Conservation (phyloP, 2,329 filamentous ascomycete species). For the Aspergillus awamori region DNA sequence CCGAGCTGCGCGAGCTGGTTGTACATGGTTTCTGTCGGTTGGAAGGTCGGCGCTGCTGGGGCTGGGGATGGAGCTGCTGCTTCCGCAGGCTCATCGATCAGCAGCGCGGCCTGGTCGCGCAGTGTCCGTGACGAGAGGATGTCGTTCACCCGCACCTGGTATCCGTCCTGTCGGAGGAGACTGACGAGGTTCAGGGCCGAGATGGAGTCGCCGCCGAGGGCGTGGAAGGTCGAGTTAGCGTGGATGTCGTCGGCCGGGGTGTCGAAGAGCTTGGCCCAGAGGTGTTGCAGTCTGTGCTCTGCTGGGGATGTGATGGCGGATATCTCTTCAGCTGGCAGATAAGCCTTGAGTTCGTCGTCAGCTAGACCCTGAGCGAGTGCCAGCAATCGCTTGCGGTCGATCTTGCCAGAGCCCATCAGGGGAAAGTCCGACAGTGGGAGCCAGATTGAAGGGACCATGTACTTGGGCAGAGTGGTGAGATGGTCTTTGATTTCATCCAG, state of each 20-base stretch:
- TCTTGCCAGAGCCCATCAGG: slow-evolving; percentile 12
- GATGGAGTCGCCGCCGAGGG: slow-evolving; percentile 24
- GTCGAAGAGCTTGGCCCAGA: slow-evolving; percentile 17
- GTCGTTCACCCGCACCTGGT: slow-evolving; percentile 21
- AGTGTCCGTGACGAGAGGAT: slow-evolving; percentile 16
- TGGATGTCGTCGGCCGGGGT: slow-evolving; percentile 6
- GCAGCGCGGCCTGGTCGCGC: slow-evolving; percentile 4
- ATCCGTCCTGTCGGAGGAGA: slow-evolving; percentile 10
- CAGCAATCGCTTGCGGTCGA: slow-evolving; percentile 11
- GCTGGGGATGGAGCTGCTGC: not conserved
- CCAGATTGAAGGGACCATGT: slow-evolving; percentile 13
- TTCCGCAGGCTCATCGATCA: not conserved
- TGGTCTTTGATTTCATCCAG: not conserved
- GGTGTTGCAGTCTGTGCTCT: slow-evolving; percentile 10
- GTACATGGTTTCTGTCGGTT: not conserved
- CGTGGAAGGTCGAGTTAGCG: slow-evolving; percentile 13
- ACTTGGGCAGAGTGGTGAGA: not conserved
- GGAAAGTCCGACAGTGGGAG: slow-evolving; percentile 7
- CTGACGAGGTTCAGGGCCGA: slow-evolving; percentile 22
- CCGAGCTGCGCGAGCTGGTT: not conserved
- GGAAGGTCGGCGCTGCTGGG: not conserved
- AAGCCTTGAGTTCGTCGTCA: not conserved
- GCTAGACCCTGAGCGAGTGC: slow-evolving; percentile 2
- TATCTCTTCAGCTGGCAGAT: not conserved
- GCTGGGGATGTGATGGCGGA: slow-evolving; percentile 6